A percentile compares a stretch with the other conserved stretches of the same genome.
These are phyloP conservation scores for Jatropha curcas DNA, from an alignment of 345 rosid species.

Conservation along the genomic window DNA sequence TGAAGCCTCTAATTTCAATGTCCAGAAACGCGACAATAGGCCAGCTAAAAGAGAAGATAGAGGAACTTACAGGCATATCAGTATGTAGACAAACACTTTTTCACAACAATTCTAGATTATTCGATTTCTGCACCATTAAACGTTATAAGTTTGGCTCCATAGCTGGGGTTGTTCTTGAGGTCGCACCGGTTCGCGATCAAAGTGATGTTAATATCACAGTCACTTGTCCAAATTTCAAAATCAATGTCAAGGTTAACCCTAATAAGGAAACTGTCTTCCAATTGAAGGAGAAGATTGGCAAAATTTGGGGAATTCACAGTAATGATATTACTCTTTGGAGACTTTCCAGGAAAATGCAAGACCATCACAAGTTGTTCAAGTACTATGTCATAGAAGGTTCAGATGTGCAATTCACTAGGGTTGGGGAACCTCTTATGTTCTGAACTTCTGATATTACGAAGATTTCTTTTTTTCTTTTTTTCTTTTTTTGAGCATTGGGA, in stretches of 20 bases:
- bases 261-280: background rate
- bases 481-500: too few relatives aligned
- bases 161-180: background rate
- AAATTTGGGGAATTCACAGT: background rate
- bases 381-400: background rate
- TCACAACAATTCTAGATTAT: background rate
- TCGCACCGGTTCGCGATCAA: background rate
- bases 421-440: background rate
- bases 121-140: background rate
- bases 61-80: background rate
- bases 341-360: background rate
- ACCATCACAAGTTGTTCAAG: background rate
- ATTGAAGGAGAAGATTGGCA: constrained; percentile 5
- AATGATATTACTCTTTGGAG: constrained; percentile 13
- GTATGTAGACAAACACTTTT: constrained; percentile 7
- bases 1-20: background rate
- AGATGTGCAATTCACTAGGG: background rate
- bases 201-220: too few relatives aligned
- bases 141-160: background rate
- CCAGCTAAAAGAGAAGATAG: background rate
- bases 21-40: background rate
- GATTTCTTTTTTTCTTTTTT: too few relatives aligned
- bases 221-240: too few relatives aligned
- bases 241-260: too few relatives aligned
- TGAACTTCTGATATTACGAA: too few relatives aligned